Evolutionary conservation across 257 asterid species (phyloP).

Genomic region (Nicotiana benthamiana): DNA sequence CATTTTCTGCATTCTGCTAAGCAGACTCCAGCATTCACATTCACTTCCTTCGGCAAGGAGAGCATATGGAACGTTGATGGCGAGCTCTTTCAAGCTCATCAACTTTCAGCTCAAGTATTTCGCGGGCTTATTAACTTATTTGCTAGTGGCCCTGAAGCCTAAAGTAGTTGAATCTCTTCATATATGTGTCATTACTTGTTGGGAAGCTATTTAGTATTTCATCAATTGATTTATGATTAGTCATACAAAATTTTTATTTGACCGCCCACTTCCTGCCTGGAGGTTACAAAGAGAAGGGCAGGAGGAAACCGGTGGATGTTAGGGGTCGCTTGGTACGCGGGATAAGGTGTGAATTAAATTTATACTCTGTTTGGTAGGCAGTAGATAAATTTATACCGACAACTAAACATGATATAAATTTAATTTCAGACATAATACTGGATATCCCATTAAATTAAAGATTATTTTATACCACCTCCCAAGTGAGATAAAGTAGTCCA

Average conservation of each 20-base stretch:
- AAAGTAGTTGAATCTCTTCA: background rate
- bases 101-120: slow-evolving; percentile 88
- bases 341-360: too few relatives aligned
- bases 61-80: slow-evolving; percentile 96
- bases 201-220: background rate
- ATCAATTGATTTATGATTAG: background rate
- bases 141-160: slow-evolving; percentile 77
- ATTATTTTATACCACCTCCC: too few relatives aligned
- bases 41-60: slow-evolving; percentile 77
- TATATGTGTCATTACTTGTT: background rate
- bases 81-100: slow-evolving; percentile 71
- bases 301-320: background rate
- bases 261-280: background rate
- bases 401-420: too few relatives aligned
- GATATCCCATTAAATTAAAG: too few relatives aligned
- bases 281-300: background rate
- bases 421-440: too few relatives aligned
- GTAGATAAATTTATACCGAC: too few relatives aligned
- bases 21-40: slow-evolving; percentile 84
- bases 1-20: background rate
- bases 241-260: background rate
- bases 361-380: too few relatives aligned
- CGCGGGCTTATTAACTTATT: slow-evolving; percentile 84
- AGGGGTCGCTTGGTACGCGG: too few relatives aligned
- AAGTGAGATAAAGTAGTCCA: too few relatives aligned